Percentiles rank a stretch among this genome's conserved stretches.
Conservation (phyloP, 2,329 filamentous ascomycete species). For the Aspergillus alliaceus region DNA sequence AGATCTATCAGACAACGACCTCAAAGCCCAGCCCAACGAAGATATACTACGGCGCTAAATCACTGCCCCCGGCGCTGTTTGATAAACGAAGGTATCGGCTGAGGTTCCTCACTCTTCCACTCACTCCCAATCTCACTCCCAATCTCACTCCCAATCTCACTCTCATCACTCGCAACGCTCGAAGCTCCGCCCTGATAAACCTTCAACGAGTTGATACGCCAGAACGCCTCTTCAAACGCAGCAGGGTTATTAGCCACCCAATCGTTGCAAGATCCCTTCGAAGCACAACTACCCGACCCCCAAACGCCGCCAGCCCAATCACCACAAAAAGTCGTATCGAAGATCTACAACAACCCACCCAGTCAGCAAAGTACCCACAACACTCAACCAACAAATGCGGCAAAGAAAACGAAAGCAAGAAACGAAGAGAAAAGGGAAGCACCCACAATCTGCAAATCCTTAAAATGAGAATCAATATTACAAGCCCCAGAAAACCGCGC, state of each 20-base stretch:
- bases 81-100: background rate
- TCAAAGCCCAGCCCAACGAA: too few species aligned
- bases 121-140: too few species aligned
- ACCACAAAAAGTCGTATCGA: slow-evolving; percentile 84
- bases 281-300: slow-evolving; percentile 59
- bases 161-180: slow-evolving; percentile 2
- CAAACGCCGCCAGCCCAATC: slow-evolving; percentile 79
- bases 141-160: too few species aligned
- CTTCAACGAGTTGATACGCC: slow-evolving; percentile 71
- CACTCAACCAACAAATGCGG: background rate
- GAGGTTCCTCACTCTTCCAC: background rate
- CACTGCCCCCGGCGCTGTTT: background rate
- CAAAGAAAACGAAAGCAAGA: background rate
- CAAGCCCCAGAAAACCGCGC: slow-evolving; percentile 71
- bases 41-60: too few species aligned
- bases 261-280: slow-evolving; percentile 67
- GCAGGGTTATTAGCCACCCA: slow-evolving; percentile 71
- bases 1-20: too few species aligned
- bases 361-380: background rate
- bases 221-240: slow-evolving; percentile 73
- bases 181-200: slow-evolving; percentile 52
- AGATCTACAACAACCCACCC: slow-evolving; percentile 27
- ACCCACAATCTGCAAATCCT: slow-evolving; percentile 64
- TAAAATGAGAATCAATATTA: slow-evolving; percentile 69
- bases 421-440: background rate